Conservation (phyloP, 306 rosid genomes). For the Citrullus amarus region DNA sequence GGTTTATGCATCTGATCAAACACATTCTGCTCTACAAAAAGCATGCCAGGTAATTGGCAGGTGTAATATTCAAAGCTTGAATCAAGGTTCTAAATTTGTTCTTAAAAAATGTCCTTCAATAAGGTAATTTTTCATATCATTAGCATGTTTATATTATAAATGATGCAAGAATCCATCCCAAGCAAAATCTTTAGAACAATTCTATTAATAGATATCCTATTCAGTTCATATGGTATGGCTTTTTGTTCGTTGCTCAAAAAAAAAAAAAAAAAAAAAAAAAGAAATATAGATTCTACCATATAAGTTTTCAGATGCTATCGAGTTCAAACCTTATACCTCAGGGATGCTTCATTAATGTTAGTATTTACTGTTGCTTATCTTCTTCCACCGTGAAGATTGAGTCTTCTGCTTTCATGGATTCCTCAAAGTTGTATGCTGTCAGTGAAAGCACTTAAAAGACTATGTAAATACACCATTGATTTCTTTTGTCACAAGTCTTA, state of each 20-base stretch:
- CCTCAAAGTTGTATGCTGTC: background rate
- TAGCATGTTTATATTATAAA: background rate
- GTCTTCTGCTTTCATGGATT: background rate
- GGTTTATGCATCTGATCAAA: slow-evolving; percentile 81
- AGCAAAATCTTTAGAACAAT: background rate
- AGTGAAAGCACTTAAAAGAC: background rate
- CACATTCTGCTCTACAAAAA: slow-evolving; percentile 66
- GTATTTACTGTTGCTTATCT: background rate
- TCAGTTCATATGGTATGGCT: background rate
- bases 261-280: background rate
- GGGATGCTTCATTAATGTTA: background rate
- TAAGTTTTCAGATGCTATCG: background rate
- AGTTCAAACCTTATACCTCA: background rate
- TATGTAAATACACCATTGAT: background rate
- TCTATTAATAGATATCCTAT: background rate
- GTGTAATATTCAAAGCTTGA: background rate
- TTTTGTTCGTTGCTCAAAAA: background rate
- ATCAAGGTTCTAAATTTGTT: background rate
- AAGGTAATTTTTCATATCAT: background rate
- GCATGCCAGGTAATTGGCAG: slow-evolving; percentile 73
- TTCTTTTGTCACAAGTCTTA: background rate
- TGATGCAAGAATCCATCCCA: background rate
- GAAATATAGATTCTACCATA: background rate
- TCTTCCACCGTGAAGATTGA: background rate
- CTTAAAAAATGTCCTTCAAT: background rate